Base-by-base conservation (phyloP, 1,284 basidiomycete genomes). In the Kwoniella shivajii region DNA sequence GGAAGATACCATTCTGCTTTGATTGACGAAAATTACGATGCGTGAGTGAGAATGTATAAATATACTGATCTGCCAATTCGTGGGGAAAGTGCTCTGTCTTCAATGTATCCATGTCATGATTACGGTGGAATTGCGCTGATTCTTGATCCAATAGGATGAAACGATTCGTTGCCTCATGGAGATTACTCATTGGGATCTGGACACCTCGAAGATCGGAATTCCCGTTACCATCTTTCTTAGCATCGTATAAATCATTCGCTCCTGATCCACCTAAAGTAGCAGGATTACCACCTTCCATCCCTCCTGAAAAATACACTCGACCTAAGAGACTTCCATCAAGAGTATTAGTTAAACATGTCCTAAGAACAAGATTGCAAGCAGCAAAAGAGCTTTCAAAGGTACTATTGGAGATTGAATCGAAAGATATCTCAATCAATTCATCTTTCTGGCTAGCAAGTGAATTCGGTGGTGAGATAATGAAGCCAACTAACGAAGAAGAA, bases 161-260 rank as follows among this genome's bases (percentile, higher is more conserved):
- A 78, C 88, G 87, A 43, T 82, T 94, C 38, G 82, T 88, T 29
- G 89, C 92, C 5, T 86, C 91, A 11, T 96, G 92, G 92, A 86
- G 90, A 50, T 85, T 94, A 16, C 82, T 96, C 13, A 84, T 94
- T 61, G 93, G 92, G 13, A 85, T 95, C 11, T 96, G 92, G 92
- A 82, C 84, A 2, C 91, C 92, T 9, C 86, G 85, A 69, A 80
- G 79, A 38, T 89, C 85, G 83, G 92, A 95, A 64, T 80, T 93
- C 53, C 84, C 88, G 3, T 81, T 94, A 37, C 82, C 86, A n/a
- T 85, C 85, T 55, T 92, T 90, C 74, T 45, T 77, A 13, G 70
- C 68, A 20, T 56, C 63, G 14, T 66, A 68, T 1, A 58, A 66
- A 9, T 41, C 50, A 16, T 75, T 69, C 56, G 74, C 67, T 2